These are phyloP conservation scores for Mycoemilia scoparia DNA, from an alignment of 192 early-diverging fungal genomes.

Conservation along the genomic window DNA sequence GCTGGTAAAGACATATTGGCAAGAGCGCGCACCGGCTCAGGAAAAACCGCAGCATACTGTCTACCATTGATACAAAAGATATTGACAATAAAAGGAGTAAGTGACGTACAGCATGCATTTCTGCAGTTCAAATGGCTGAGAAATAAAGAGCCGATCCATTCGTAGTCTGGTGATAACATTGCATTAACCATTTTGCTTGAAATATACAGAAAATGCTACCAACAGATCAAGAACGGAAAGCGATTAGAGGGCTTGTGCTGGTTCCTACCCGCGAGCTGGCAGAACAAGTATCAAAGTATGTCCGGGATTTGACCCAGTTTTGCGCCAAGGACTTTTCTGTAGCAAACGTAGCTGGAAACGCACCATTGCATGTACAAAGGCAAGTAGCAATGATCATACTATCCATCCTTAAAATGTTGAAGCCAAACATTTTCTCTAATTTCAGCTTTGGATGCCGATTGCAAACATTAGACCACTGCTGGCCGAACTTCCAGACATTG, in stretches of 20 bases:
- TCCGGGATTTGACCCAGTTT: slow-evolving; percentile 56
- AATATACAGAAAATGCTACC: no score
- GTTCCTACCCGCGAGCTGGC: slow-evolving; percentile 94
- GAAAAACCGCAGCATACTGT: slow-evolving; percentile 92
- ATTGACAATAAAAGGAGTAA: slow-evolving; percentile 46
- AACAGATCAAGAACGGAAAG: slow-evolving; percentile 9
- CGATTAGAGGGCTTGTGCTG: slow-evolving; percentile 49
- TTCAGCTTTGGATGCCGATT: no score
- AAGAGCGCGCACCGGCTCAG: slow-evolving; percentile 80
- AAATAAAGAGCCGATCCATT: no score
- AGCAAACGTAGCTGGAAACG: slow-evolving; percentile 14
- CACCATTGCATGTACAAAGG: slow-evolving; percentile 26
- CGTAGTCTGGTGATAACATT: no score
- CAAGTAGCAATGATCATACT: no score
- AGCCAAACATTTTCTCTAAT: background rate
- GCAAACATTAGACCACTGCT: slow-evolving; percentile 66
- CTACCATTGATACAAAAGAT: slow-evolving; percentile 87
- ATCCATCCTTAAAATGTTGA: background rate
- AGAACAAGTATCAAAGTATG: slow-evolving; percentile 67
- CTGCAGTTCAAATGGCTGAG: no score
- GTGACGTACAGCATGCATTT: no score
- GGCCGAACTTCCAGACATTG: slow-evolving; percentile 66
- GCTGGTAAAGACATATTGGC: slow-evolving; percentile 88
- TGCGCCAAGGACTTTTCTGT: slow-evolving; percentile 27
- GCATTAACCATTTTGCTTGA: no score